Conservation (phyloP, 352 stramenopile genomes). For the Ochromonadaceae sp. region DNA sequence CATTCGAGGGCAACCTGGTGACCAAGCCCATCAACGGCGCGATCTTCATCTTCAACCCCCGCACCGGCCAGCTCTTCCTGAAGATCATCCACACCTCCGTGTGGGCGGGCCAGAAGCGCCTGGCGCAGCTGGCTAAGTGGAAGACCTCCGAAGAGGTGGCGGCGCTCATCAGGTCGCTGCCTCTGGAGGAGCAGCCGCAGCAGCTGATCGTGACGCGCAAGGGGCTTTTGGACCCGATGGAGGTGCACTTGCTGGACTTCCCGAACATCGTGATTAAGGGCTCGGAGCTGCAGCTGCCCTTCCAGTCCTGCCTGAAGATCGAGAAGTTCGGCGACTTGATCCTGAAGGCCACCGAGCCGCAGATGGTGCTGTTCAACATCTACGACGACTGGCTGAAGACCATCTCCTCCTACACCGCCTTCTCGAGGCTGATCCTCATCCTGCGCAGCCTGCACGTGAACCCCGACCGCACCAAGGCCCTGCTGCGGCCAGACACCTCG, state of each 20-base stretch:
- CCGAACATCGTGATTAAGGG: conserved; percentile 78
- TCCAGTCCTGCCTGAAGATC: conserved; percentile 97
- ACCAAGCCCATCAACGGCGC: conserved; percentile 99
- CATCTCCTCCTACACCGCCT: conserved; percentile 99
- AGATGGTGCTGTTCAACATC: conserved; percentile 99
- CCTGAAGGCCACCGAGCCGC: conserved; percentile 93
- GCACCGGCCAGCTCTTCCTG: conserved; percentile 96
- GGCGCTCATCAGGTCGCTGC: conserved; percentile 92
- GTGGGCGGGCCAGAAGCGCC: conserved; percentile 97
- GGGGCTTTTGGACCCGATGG: conserved; percentile 96
- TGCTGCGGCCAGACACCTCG: conserved; percentile 91
- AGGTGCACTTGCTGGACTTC: conserved; percentile 98
- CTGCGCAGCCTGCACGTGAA: conserved; percentile 93
- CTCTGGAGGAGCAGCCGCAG: conserved; percentile 98
- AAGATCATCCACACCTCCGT: conserved; percentile 99
- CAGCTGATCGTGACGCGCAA: conserved; percentile 99
- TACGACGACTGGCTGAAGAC: conserved; percentile 99
- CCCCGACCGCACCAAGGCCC: conserved; percentile 80
- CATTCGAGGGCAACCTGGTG: conserved; percentile 96
- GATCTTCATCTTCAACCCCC: conserved; percentile 99
- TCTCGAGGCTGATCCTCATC: conserved; percentile 97
- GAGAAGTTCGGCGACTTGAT: conserved; percentile 99
- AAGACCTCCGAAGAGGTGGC: conserved; percentile 99
- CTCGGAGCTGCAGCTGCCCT: conserved; percentile 96
- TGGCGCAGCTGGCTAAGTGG: conserved; percentile 98